A percentile compares a stretch with the other conserved stretches of the same genome.
phyloP scores from a whole-genome alignment of 208 protist species.

The Leishmania lainsoni region DNA sequence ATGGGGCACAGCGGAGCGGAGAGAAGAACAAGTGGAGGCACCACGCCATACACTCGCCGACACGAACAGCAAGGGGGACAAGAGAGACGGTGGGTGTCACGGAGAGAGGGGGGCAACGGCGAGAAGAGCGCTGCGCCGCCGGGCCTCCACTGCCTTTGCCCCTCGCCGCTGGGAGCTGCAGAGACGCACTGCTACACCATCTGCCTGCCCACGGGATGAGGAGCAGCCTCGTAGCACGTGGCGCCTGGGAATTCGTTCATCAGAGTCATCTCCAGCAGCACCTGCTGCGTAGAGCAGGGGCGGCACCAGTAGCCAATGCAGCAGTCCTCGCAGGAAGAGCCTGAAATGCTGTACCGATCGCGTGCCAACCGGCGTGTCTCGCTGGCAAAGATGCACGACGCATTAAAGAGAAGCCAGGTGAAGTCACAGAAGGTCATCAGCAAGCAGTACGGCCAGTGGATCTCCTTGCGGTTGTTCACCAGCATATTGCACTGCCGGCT shows the following conservation, averaged over 20 bases:
- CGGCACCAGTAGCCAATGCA: constrained; percentile 38
- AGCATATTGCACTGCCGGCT: constrained; percentile 57
- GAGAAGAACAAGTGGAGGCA: background rate
- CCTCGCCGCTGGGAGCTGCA: background rate
- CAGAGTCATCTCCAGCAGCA: constrained; percentile 63
- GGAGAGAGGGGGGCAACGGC: background rate
- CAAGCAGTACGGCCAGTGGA: constrained; percentile 31
- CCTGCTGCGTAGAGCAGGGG: constrained; percentile 52
- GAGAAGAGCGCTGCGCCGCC: background rate
- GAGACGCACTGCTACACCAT: constrained; percentile 19
- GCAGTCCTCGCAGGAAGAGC: constrained; percentile 25
- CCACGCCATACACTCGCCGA: background rate
- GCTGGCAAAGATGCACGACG: constrained; percentile 25
- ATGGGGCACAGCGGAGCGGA: background rate
- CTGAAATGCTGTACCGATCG: constrained; percentile 34
- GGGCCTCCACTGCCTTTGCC: background rate
- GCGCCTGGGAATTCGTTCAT: constrained; percentile 67
- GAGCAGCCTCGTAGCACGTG: constrained; percentile 35
- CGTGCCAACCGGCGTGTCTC: constrained; percentile 24
- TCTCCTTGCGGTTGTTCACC: constrained; percentile 11
- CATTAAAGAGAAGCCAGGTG: background rate
- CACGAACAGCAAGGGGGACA: background rate
- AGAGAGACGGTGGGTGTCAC: background rate
- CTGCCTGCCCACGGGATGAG: constrained; percentile 27
- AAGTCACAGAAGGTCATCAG: constrained; percentile 12